Evolutionary conservation across 1,139 yeast species (phyloP).

Genomic region (Yamadazyma mexicana): DNA sequence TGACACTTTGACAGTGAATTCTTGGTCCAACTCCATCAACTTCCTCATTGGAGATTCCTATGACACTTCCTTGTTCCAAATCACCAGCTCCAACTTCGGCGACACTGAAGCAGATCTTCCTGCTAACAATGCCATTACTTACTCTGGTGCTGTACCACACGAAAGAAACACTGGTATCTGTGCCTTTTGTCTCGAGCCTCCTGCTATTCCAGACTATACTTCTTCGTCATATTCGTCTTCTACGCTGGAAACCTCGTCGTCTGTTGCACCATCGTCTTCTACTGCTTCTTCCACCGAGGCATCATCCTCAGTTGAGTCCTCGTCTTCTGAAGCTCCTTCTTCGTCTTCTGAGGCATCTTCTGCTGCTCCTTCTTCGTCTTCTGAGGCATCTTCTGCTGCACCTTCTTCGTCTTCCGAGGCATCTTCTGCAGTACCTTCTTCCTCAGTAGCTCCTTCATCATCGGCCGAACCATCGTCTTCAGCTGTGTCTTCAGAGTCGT

Average conservation of each 20-base stretch:
- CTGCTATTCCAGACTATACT: not conserved
- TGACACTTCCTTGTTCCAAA: conserved; percentile 10
- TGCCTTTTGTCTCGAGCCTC: not conserved
- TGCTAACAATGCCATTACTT: conserved; percentile 13
- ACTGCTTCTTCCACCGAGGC: not conserved
- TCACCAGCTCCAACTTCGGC: conserved; percentile 1
- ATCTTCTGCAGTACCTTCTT: not conserved
- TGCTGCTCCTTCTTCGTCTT: not conserved
- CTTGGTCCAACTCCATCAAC: conserved; percentile 10
- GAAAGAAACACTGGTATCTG: not conserved
- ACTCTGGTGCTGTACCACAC: conserved; percentile 13
- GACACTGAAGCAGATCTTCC: conserved; percentile 14
- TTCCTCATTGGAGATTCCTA: conserved; percentile 22
- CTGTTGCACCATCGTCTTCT: not conserved
- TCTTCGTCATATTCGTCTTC: not conserved
- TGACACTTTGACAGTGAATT: conserved; percentile 3
- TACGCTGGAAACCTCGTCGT: no score
- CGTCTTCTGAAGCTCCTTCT: not conserved
- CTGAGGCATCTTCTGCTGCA: not conserved
- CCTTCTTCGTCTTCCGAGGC: not conserved
- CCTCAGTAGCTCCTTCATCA: not conserved
- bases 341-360: not conserved
- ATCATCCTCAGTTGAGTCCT: not conserved
- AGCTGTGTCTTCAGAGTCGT: no score
- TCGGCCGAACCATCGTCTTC: not conserved